Percentiles rank a stretch among this genome's conserved stretches.
Conservation (phyloP, 2,329 filamentous ascomycete species). For the Nothomitra cinnamomea region DNA sequence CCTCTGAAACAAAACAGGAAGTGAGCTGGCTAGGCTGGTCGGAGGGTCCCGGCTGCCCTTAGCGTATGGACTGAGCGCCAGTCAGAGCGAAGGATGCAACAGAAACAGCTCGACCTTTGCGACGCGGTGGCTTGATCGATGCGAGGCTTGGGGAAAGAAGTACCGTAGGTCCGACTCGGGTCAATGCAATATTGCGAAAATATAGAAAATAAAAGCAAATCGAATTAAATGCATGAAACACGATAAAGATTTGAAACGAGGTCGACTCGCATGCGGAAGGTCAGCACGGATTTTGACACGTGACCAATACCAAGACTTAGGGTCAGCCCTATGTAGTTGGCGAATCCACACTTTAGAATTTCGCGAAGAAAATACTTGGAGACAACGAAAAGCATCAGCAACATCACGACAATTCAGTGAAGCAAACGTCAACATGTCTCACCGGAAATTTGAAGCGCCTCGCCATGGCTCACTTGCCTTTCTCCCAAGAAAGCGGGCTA, state of each 20-base stretch:
- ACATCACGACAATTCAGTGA: background rate
- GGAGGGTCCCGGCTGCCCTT: too few relatives aligned
- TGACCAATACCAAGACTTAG: background rate
- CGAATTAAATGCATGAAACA: too few relatives aligned
- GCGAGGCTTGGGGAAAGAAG: too few relatives aligned
- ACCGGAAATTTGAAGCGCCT: slow-evolving; percentile 9
- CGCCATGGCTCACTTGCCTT: slow-evolving; percentile 53
- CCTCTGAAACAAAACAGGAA: background rate
- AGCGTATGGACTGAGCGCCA: too few relatives aligned
- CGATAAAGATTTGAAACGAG: background rate
- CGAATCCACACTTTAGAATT: background rate
- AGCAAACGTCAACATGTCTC: slow-evolving; percentile 6
- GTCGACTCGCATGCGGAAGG: background rate
- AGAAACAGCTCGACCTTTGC: too few relatives aligned
- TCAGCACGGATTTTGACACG: background rate
- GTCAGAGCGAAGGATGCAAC: background rate
- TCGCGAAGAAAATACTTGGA: background rate
- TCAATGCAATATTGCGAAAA: too few relatives aligned
- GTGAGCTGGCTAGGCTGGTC: too few relatives aligned
- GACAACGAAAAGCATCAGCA: background rate
- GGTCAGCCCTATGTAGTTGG: background rate
- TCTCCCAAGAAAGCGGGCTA: slow-evolving; percentile 79
- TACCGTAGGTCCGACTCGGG: too few relatives aligned
- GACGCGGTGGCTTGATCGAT: too few relatives aligned
- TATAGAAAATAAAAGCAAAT: too few relatives aligned